Evolutionary conservation across 495 filamentous ascomycete genomes (phyloP), one percentile per base, ranked within the genome.

Genomic region (Xylaria telfairii): DNA sequence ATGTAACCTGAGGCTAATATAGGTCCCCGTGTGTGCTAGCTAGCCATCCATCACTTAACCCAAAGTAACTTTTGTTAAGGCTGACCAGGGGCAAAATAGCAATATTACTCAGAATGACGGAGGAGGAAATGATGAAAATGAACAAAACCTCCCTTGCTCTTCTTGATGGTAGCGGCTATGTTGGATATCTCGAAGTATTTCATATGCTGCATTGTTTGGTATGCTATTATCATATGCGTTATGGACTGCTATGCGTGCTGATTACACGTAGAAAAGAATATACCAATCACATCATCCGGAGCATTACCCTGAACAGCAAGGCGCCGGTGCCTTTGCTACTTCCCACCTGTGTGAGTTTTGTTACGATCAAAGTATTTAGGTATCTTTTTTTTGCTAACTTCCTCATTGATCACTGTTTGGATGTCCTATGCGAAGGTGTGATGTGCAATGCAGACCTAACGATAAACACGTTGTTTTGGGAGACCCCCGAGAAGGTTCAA

Each of bases 341-440:
- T 2, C 56, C 12, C 56, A 59, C 24, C 6, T 39, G 13, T 32
- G 56, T 59, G 19, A 59, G 32, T 17, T 34, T 39, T 5, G 3
- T 13, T 28, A 13, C 15, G 15, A 12, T 4, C 26, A 2, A 59
- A 9, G 56, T 21, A 9, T 6, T 59, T 2, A 32, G 3, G 51
- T 1, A 5, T 3, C 19, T 19, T 19, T 34, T 37, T 17, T 59
- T 5, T 37, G 24, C 3, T 32, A 6, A n/a, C n/a, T n/a, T n/a
- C n/a, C n/a, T 59, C 1, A 32, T 59, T 4, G 59, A 62, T 42
- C 59, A 62, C 26, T 62, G 59, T 24, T 34, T 62, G 21, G 32
- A 62, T 39, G 32, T 62, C 17, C 59, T 62, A 1, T 34, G 59
- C n/a, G 17, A 62, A 42, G 59, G 39, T 26, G 21, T 62, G 17